Evolutionary conservation across 2,329 filamentous ascomycete species (phyloP).

Genomic region (Kalaharituber pfeilii): DNA sequence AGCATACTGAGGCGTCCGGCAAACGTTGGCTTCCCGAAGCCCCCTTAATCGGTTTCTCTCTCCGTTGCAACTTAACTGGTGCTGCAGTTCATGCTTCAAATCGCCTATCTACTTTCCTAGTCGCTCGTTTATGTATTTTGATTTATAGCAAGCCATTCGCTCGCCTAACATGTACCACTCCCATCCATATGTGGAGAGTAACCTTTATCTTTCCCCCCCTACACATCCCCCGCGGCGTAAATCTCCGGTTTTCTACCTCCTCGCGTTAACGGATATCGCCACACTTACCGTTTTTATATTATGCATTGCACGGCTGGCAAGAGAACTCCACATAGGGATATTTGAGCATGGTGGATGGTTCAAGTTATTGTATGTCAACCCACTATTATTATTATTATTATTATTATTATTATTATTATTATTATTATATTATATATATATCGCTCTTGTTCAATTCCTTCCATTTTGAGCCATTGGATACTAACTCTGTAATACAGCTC

Average conservation of each 20-base stretch:
- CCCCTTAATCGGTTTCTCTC: background rate
- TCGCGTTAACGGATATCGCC: slow-evolving; percentile 5
- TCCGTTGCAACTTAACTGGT: background rate
- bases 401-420: background rate
- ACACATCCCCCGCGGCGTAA: slow-evolving; percentile 6
- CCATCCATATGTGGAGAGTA: background rate
- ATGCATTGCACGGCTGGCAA: background rate
- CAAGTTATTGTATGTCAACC: slow-evolving; percentile 1
- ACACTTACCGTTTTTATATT: slow-evolving; percentile 7
- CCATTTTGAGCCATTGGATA: background rate
- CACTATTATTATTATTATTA: background rate
- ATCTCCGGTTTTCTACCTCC: slow-evolving; percentile 8
- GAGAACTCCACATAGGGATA: background rate
- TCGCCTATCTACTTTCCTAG: no score
- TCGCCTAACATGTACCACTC: no score
- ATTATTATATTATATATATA: background rate
- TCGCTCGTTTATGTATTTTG: no score
- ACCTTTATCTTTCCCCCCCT: background rate
- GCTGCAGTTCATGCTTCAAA: background rate
- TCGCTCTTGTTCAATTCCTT: background rate
- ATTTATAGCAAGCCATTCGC: no score
- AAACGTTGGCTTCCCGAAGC: background rate
- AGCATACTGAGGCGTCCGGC: no score
- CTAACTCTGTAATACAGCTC: background rate
- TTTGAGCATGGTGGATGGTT: background rate